Conservation (phyloP, 768 basidiomycete genomes). For the Inosperma sp. region DNA sequence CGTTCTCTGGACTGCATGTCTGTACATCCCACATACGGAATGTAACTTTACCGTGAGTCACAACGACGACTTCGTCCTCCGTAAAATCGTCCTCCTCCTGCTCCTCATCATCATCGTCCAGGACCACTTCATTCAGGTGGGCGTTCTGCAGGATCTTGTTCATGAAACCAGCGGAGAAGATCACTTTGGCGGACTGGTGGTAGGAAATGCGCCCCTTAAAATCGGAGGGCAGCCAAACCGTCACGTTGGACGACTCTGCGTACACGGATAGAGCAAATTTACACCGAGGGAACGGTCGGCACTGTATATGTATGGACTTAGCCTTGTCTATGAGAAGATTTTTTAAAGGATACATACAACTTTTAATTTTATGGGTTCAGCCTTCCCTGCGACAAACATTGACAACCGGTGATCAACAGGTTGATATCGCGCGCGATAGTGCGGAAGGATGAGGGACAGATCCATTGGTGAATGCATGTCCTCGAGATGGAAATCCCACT, state of each 20-base stretch:
- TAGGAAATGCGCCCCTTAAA: slow-evolving; percentile 65
- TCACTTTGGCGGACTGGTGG: slow-evolving; percentile 31
- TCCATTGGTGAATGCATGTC: slow-evolving; percentile 51
- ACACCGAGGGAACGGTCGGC: slow-evolving; percentile 49
- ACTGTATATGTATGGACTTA: slow-evolving; percentile 33
- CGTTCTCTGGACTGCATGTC: slow-evolving; percentile 58
- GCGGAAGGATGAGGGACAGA: slow-evolving; percentile 65
- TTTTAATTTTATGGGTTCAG: slow-evolving; percentile 60
- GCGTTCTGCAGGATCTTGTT: slow-evolving; percentile 60
- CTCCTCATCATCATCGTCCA: not conserved
- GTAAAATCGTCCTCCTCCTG: slow-evolving; percentile 25
- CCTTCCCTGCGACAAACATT: slow-evolving; percentile 56
- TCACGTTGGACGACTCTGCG: slow-evolving; percentile 63
- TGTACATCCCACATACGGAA: slow-evolving; percentile 81
- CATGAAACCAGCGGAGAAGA: slow-evolving; percentile 68
- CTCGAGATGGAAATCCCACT: slow-evolving; percentile 66
- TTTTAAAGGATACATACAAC: slow-evolving; percentile 47
- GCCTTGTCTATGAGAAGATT: not conserved
- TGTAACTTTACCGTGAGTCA: slow-evolving; percentile 54
- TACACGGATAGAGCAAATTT: slow-evolving; percentile 63
- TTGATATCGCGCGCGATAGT: slow-evolving; percentile 72
- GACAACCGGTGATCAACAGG: slow-evolving; percentile 67
- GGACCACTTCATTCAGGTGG: slow-evolving; percentile 37
- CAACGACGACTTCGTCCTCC: slow-evolving; percentile 61
- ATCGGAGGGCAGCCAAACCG: slow-evolving; percentile 75